Evolutionary conservation across 768 basidiomycete species (phyloP).

Genomic region (Rhizopogon vulgaris): DNA sequence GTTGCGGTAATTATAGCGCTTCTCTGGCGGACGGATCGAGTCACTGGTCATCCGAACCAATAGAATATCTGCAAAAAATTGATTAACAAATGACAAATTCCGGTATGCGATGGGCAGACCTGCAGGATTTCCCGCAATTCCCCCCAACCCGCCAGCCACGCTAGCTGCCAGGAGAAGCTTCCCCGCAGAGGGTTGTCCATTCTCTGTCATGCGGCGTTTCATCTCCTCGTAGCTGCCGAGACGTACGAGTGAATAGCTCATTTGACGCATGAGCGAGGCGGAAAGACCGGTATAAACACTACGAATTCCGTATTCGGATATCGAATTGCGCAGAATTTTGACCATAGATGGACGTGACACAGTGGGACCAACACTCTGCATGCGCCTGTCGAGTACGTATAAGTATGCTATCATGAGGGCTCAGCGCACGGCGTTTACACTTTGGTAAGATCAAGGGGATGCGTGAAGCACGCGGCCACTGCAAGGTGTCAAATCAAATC

Average conservation of each 20-base stretch:
- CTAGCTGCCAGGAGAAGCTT: conserved; percentile 59
- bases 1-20: conserved; percentile 74
- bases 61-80: conserved; percentile 49
- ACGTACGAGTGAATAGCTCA: conserved; percentile 87
- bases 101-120: conserved; percentile 28
- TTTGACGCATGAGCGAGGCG: conserved; percentile 81
- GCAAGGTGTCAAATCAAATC: conserved; percentile 6
- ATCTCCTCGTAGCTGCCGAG: conserved; percentile 78
- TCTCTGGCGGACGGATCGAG: conserved; percentile 63
- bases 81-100: background rate
- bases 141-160: conserved; percentile 75
- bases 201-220: conserved; percentile 48
- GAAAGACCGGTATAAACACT: conserved; percentile 79
- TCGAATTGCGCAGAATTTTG: conserved; percentile 55
- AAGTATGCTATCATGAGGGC: conserved; percentile 1
- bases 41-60: conserved; percentile 89
- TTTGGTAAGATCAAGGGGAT: conserved; percentile 83
- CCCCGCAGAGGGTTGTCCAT: conserved; percentile 45
- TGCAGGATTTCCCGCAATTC: conserved; percentile 81
- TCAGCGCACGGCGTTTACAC: conserved; percentile 42
- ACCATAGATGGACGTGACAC: conserved; percentile 59
- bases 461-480: conserved; percentile 81
- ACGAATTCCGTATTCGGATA: conserved; percentile 60
- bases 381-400: conserved; percentile 43
- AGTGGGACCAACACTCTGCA: conserved; percentile 64